These are phyloP conservation scores for Achaetomium macrosporum DNA, from an alignment of 2,329 filamentous ascomycete species.

Conservation along the genomic window DNA sequence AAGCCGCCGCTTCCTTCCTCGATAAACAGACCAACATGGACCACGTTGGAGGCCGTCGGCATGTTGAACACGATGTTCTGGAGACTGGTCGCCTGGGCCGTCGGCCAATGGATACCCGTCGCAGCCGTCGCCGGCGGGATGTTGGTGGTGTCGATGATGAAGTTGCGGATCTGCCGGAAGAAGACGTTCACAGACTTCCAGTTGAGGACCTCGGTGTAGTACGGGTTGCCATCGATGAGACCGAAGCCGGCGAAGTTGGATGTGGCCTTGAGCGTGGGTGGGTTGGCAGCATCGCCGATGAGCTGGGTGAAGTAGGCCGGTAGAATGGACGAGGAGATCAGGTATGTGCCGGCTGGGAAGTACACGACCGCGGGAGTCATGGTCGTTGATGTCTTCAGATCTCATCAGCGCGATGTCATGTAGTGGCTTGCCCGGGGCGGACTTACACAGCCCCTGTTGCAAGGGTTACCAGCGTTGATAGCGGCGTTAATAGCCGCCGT, in stretches of 20 bases:
- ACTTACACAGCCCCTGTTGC: conserved; percentile 38
- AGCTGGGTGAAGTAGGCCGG: conserved; percentile 77
- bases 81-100: conserved; percentile 57
- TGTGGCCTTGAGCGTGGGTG: conserved; percentile 51
- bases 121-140: conserved; percentile 43
- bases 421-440: not conserved
- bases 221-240: conserved; percentile 45
- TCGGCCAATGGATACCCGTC: conserved; percentile 63
- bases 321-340: conserved; percentile 63
- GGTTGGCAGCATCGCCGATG: conserved; percentile 60
- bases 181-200: conserved; percentile 56
- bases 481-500: conserved; percentile 42
- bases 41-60: conserved; percentile 41
- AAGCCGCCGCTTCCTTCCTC: conserved; percentile 38
- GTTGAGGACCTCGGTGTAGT: conserved; percentile 37
- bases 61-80: conserved; percentile 55
- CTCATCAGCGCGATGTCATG: conserved; percentile 11
- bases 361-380: conserved; percentile 39
- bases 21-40: conserved; percentile 53
- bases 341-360: conserved; percentile 54
- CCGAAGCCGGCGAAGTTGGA: conserved; percentile 44
- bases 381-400: conserved; percentile 34
- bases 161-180: conserved; percentile 54
- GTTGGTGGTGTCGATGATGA: conserved; percentile 51
- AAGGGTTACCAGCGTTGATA: conserved; percentile 37